Evolutionary conservation across 805 yeast genomes (phyloP).

Genomic region (Starmerella etchellsii): DNA sequence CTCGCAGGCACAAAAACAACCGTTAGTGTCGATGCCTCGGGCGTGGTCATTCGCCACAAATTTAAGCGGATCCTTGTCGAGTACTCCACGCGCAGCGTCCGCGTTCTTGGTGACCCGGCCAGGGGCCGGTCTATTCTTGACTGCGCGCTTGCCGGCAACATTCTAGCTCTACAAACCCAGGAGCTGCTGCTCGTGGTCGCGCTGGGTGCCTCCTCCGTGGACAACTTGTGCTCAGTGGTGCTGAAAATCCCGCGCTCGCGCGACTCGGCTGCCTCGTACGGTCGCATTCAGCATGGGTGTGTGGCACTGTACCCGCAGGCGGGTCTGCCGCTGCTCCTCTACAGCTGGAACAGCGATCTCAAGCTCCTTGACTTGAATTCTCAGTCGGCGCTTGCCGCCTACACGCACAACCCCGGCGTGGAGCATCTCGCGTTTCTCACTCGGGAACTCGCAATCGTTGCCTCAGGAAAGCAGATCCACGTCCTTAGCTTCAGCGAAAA

Average conservation of each 20-base stretch:
- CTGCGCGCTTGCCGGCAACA: neutral
- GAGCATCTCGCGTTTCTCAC: constrained; percentile 43
- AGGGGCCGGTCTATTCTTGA: constrained; percentile 6
- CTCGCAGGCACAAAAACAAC: constrained; percentile 38
- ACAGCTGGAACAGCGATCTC: constrained; percentile 25
- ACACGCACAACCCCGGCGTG: constrained; percentile 38
- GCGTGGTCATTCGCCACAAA: constrained; percentile 51
- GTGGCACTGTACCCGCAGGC: neutral
- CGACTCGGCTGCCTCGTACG: neutral
- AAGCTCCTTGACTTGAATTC: constrained; percentile 31
- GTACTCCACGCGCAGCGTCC: constrained; percentile 34
- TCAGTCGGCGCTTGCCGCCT: constrained; percentile 23
- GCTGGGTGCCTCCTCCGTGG: neutral
- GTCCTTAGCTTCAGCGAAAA: constrained; percentile 22
- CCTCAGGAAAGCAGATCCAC: constrained; percentile 36
- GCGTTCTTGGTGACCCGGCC: constrained; percentile 39
- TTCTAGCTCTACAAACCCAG: constrained; percentile 6
- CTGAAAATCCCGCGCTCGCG: constrained; percentile 11
- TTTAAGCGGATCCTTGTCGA: constrained; percentile 47
- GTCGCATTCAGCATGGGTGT: neutral
- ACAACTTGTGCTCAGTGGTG: neutral
- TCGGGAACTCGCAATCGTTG: constrained; percentile 31
- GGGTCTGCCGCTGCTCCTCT: neutral
- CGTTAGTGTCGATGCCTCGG: constrained; percentile 42
- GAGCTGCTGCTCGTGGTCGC: constrained; percentile 2